These are phyloP conservation scores for Silybum marianum DNA, from an alignment of 129 eudicot species.

Conservation along the genomic window DNA sequence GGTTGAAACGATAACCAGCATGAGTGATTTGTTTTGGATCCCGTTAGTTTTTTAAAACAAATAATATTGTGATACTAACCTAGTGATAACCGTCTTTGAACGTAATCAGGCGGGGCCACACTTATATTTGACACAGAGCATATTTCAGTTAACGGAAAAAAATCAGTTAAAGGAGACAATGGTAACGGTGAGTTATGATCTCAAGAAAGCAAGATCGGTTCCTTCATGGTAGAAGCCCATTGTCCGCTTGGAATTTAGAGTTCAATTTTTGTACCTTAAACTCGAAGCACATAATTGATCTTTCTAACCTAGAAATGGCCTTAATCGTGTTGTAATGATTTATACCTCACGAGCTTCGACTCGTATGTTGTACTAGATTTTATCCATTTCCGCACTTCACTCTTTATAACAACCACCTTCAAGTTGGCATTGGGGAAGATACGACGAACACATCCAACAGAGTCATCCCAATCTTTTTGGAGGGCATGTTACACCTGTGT, in stretches of 20 bases:
- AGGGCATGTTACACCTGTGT: no score
- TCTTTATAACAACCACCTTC: background rate
- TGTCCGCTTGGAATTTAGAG: no score
- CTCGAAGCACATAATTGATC: no score
- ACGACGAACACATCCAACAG: no score
- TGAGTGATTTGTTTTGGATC: background rate
- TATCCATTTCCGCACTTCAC: background rate
- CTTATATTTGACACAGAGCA: slow-evolving; percentile 93
- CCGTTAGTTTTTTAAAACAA: background rate
- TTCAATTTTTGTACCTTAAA: no score
- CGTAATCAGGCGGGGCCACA: slow-evolving; percentile 83
- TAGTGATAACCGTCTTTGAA: background rate
- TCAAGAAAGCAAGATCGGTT: background rate
- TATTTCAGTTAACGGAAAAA: slow-evolving; percentile 81
- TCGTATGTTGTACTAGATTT: background rate
- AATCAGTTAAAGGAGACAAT: slow-evolving; percentile 36
- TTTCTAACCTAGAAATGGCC: no score
- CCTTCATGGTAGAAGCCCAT: no score
- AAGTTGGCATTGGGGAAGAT: no score
- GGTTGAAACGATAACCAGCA: background rate
- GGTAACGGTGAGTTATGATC: slow-evolving; percentile 57
- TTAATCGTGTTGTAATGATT: no score
- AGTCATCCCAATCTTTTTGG: no score
- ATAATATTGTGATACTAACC: background rate
- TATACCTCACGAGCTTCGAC: background rate